phyloP scores from a whole-genome alignment of 106 monocot species.

The Cymbidium sinense region DNA sequence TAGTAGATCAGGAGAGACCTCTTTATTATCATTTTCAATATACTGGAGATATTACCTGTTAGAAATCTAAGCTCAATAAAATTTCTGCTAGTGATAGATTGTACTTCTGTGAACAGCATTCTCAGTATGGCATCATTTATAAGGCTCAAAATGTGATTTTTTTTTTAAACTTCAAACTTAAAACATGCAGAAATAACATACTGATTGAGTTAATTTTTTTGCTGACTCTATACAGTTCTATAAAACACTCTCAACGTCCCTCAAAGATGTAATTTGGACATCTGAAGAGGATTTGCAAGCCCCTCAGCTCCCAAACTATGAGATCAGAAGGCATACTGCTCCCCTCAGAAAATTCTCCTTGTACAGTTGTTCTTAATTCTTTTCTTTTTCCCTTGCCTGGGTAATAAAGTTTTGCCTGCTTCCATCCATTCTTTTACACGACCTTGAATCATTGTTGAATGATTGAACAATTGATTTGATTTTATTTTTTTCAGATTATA shows the following conservation, averaged over 20 bases:
- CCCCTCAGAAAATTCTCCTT: not conserved
- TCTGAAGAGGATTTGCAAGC: slow-evolving; percentile 3
- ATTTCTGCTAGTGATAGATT: not conserved
- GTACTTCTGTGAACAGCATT: not conserved
- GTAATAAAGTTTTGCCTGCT: too few species aligned
- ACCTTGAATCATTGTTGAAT: too few species aligned
- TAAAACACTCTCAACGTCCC: slow-evolving; percentile 1
- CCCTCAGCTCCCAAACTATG: not conserved
- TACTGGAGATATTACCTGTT: not conserved
- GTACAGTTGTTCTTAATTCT: not conserved
- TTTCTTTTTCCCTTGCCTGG: too few species aligned
- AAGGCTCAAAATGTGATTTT: too few species aligned
- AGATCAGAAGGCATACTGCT: not conserved
- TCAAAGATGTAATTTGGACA: slow-evolving; percentile 11
- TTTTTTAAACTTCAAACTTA: not conserved
- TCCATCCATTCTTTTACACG: too few species aligned
- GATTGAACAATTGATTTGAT: too few species aligned
- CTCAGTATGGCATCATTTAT: not conserved
- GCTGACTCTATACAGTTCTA: not conserved
- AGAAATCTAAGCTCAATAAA: not conserved
- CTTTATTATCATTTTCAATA: not conserved
- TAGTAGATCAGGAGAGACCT: too few species aligned
- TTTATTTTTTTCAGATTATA: not conserved
- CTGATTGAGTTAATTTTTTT: not conserved
- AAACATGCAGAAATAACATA: too few species aligned